These are phyloP conservation scores for Cutaneotrichosporon daszewskae DNA, from an alignment of 1,284 basidiomycete genomes.

Conservation along the genomic window DNA sequence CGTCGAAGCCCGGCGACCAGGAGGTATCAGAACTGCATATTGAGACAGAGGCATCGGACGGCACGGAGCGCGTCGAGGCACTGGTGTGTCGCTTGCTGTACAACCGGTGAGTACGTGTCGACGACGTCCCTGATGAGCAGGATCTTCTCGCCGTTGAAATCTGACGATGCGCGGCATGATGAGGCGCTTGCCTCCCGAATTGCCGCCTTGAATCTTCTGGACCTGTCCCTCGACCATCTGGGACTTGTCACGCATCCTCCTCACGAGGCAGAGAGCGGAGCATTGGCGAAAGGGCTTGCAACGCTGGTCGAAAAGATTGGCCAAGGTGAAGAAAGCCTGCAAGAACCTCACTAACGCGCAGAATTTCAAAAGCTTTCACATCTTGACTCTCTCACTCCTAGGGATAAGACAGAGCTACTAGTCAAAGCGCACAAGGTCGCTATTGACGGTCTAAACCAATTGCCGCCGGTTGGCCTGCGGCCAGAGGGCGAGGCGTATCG, in stretches of 20 bases:
- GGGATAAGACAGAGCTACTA: conserved; percentile 70
- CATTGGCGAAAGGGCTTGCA: conserved; percentile 56
- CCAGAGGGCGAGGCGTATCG: conserved; percentile 46
- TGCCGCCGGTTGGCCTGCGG: conserved; percentile 43
- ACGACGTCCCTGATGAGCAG: conserved; percentile 38
- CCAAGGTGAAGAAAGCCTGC: conserved; percentile 55
- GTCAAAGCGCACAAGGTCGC: conserved; percentile 77
- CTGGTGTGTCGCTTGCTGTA: conserved; percentile 66
- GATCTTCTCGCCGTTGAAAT: conserved; percentile 60
- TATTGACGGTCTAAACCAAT: conserved; percentile 48
- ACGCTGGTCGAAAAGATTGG: conserved; percentile 68
- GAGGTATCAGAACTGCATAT: no score
- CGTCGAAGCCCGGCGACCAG: conserved; percentile 11
- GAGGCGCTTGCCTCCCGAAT: conserved; percentile 80
- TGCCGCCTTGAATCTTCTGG: conserved; percentile 82
- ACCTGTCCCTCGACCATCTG: conserved; percentile 76
- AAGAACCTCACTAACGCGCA: conserved; percentile 44
- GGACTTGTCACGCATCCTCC: conserved; percentile 63
- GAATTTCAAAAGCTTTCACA: conserved; percentile 65
- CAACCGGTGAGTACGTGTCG: conserved; percentile 53
- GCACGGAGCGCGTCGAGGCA: conserved; percentile 66
- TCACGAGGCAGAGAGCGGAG: conserved; percentile 43
- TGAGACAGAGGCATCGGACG: conserved; percentile 40
- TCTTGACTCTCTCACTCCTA: conserved; percentile 58
- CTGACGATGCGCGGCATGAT: conserved; percentile 78